Evolutionary conservation across 2,329 filamentous ascomycete species (phyloP), one percentile per base, ranked within the genome.

Genomic region (Alternaria atra): DNA sequence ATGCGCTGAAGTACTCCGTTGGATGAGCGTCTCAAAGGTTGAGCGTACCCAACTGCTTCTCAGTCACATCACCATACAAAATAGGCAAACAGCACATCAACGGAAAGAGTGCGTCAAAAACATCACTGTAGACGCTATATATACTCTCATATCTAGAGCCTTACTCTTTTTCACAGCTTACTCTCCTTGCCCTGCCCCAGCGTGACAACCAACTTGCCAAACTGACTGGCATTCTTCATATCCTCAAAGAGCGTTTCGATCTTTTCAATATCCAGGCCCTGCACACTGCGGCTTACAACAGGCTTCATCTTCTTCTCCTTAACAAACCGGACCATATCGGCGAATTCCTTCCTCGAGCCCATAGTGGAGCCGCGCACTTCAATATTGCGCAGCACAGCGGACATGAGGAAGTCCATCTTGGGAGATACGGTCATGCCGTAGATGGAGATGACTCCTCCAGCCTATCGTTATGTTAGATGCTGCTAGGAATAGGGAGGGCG

Each of bases 401-500:
- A 80, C 91, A 97, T 97, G 12, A 87, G 73, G 86, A 92, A 97
- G 52, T 92, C 88, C 90, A 97, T 94, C 80, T 90, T 92, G 1
- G 94, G 94, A 0, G 84, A 83, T 2, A 91, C 82, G 0, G 94
- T 98, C 94, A 98, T 97, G 62, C 95, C 94, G 77, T 98, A 98
- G 68, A 90, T 84, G 2, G 89, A 87, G 60, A 98, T 90, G n/a
- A 94, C 85, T 55, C 94, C 95, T 6, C 95, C 94, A 1, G 86
- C 79, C 86, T 84, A 58, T 9, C 37, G 20, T 5, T 1, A 39
- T 3, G 20, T 57, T 20, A 55, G 55, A 10, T 5, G 5, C 12
- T 51, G 6, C 2, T 8, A 3, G 12, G 0, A 32, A 12, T 3
- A 35, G 23, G 20, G 12, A 25, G n/a, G 54, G 42, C 27, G 32